These are phyloP conservation scores for Fusarium longipes DNA, from an alignment of 2,329 filamentous ascomycete species.

Conservation along the genomic window DNA sequence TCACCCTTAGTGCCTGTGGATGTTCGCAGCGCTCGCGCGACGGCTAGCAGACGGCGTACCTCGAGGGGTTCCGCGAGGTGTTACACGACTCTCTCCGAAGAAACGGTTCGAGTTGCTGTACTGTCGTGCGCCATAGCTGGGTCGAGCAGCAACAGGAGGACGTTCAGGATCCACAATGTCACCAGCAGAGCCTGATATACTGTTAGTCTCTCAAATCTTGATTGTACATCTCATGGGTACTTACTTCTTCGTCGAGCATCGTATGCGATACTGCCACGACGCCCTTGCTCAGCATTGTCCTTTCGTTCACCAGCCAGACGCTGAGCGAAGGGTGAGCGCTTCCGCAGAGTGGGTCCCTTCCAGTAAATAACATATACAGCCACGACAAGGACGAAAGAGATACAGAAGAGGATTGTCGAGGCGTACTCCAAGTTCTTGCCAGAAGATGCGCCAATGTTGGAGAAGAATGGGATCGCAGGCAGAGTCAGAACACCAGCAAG, in stretches of 20 bases:
- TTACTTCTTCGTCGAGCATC: slow-evolving; percentile 47
- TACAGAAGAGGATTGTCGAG: slow-evolving; percentile 71
- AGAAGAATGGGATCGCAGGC: slow-evolving; percentile 73
- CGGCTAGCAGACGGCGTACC: slow-evolving; percentile 54
- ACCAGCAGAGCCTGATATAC: slow-evolving; percentile 40
- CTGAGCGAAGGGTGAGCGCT: slow-evolving; percentile 73
- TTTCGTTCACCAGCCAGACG: slow-evolving; percentile 61
- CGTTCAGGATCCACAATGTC: slow-evolving; percentile 21
- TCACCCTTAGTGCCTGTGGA: not conserved
- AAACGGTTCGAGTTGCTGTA: slow-evolving; percentile 56
- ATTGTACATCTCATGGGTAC: not conserved
- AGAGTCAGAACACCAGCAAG: slow-evolving; percentile 77
- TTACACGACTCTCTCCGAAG: slow-evolving; percentile 56
- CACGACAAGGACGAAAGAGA: slow-evolving; percentile 69
- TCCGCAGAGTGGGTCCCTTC: slow-evolving; percentile 69
- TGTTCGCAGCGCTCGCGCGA: slow-evolving; percentile 14
- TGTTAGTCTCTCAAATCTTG: slow-evolving; percentile 18
- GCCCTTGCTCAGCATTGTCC: slow-evolving; percentile 47
- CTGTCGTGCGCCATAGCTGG: slow-evolving; percentile 38
- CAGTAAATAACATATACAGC: slow-evolving; percentile 76
- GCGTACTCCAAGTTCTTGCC: slow-evolving; percentile 68
- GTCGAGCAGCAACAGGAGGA: slow-evolving; percentile 26
- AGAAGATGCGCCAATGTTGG: slow-evolving; percentile 62
- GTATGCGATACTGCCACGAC: slow-evolving; percentile 44
- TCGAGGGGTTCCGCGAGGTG: slow-evolving; percentile 52